Evolutionary conservation across 148 eudicot species (phyloP).

Genomic region (Camellia sinensis): DNA sequence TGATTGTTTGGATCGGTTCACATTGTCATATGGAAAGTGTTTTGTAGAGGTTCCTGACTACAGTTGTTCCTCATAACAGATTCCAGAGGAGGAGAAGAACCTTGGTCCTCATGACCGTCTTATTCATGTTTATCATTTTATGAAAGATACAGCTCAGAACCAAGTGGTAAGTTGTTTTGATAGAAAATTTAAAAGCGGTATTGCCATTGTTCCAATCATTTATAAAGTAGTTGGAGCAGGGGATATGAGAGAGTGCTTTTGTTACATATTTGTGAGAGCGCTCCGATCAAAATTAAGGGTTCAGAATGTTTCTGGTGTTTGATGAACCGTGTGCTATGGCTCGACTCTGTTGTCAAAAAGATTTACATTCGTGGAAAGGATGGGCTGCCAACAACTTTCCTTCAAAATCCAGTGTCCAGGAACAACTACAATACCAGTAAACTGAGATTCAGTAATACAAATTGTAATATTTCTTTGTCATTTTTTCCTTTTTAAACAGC

Average conservation of each 20-base stretch:
- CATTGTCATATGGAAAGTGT: not conserved
- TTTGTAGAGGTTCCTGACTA: not conserved
- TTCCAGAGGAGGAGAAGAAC: constrained; percentile 96
- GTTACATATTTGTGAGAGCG: no score
- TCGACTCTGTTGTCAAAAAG: no score
- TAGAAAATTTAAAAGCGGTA: not conserved
- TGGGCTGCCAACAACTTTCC: no score
- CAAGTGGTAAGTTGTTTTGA: constrained; percentile 52
- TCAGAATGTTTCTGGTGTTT: no score
- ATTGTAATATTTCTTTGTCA: not conserved
- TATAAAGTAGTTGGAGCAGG: not conserved
- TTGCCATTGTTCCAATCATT: not conserved
- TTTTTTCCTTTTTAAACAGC: constrained; percentile 36
- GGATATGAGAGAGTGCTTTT: no score
- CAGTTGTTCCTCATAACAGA: constrained; percentile 35
- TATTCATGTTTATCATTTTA: constrained; percentile 95
- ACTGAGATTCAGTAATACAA: not conserved
- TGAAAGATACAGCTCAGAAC: constrained; percentile 78
- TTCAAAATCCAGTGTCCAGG: no score
- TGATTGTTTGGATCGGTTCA: constrained; percentile 4
- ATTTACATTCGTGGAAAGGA: no score
- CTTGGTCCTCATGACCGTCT: constrained; percentile 78
- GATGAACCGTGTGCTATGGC: no score
- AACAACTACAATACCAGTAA: not conserved
- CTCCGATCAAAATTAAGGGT: no score